Conservation (phyloP, 371 early-diverging fungal species). For the Gilbertella persicaria region DNA sequence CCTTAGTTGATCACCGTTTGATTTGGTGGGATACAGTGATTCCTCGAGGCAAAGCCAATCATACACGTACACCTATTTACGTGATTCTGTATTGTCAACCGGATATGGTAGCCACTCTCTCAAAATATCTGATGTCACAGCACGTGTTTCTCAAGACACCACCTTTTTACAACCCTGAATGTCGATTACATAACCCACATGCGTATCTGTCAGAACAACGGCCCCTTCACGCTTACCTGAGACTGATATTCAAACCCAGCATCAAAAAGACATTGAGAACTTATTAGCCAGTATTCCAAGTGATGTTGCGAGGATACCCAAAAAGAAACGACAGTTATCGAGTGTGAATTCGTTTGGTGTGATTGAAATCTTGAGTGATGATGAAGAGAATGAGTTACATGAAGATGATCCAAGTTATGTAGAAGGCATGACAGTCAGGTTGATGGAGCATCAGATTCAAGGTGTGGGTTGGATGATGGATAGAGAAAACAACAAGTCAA, state of each 20-base stretch:
- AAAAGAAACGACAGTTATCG: conserved; percentile 9
- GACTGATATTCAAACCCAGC: neutral
- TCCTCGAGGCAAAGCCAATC: conserved; percentile 39
- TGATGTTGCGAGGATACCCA: conserved; percentile 10
- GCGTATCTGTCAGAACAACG: neutral
- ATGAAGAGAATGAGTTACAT: too few relatives aligned
- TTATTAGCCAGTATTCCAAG: conserved; percentile 44
- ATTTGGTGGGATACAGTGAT: conserved; percentile 55
- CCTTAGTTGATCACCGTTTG: conserved; percentile 33
- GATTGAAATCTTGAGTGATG: conserved; percentile 21
- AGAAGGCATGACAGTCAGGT: conserved; percentile 32
- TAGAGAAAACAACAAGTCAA: conserved; percentile 41
- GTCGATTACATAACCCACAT: conserved; percentile 38
- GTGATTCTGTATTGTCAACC: conserved; percentile 46
- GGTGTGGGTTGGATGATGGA: conserved; percentile 55
- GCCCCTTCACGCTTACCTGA: neutral
- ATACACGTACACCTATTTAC: conserved; percentile 35
- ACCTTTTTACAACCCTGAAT: conserved; percentile 40
- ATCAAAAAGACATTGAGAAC: conserved; percentile 34
- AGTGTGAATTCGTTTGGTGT: neutral
- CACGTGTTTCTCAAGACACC: conserved; percentile 28
- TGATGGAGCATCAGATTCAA: conserved; percentile 43
- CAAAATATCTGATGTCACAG: conserved; percentile 18
- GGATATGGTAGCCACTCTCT: conserved; percentile 10
- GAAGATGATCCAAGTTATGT: conserved; percentile 23